Evolutionary conservation across 805 yeast species (phyloP).

Genomic region (Vanderwaltozyma polyspora): DNA sequence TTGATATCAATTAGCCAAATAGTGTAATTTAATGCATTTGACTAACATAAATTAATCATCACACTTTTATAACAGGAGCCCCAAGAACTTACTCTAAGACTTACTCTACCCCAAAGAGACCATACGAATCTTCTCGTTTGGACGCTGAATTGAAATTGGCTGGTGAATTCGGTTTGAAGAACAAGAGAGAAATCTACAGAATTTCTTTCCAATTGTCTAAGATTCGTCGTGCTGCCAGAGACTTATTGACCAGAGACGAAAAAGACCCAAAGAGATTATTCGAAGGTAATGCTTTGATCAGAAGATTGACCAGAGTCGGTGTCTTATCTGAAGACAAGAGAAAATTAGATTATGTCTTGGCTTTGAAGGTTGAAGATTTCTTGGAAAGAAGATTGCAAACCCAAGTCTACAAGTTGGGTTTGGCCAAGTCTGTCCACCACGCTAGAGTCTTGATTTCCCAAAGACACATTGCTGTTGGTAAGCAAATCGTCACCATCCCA

Average conservation of each 20-base stretch:
- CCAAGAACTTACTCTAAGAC: constrained; percentile 99
- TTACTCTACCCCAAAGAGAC: constrained; percentile 98
- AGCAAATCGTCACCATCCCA: constrained; percentile 97
- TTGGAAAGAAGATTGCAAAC: constrained; percentile 99
- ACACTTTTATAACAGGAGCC: no score
- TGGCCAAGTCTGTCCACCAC: constrained; percentile 99
- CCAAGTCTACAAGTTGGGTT: constrained; percentile 98
- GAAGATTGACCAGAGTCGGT: constrained; percentile 99
- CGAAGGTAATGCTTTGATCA: constrained; percentile 99
- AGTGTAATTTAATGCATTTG: no score
- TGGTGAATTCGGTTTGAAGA: constrained; percentile 99
- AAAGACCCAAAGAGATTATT: constrained; percentile 99
- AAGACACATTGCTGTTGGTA: constrained; percentile 99
- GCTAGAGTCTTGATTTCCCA: constrained; percentile 98
- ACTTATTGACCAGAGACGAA: constrained; percentile 98
- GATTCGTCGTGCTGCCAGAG: constrained; percentile 99
- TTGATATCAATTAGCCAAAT: no score
- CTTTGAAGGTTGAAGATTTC: constrained; percentile 97
- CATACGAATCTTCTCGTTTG: constrained; percentile 98
- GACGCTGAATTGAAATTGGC: constrained; percentile 98
- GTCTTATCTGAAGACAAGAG: constrained; percentile 97
- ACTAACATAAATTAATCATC: no score
- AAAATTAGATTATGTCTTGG: constrained; percentile 99
- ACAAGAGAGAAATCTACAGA: constrained; percentile 99
- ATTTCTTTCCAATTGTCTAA: constrained; percentile 98